Conservation (phyloP, 2,329 filamentous ascomycete genomes). For the Cordyceps javanica region DNA sequence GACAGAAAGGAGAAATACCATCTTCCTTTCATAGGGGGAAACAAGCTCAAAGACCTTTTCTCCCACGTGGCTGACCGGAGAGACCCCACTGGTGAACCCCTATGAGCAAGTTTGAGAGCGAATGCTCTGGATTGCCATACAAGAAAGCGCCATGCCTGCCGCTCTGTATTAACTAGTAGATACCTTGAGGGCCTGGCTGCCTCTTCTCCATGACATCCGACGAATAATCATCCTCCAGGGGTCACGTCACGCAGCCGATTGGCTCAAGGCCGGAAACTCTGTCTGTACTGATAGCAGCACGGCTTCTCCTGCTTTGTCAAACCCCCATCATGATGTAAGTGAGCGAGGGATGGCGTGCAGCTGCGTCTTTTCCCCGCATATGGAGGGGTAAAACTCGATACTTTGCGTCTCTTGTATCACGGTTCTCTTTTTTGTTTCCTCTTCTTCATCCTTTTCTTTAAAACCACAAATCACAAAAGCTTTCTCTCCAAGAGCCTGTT, state of each 20-base stretch:
- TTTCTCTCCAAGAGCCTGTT: not conserved
- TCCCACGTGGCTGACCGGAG: not conserved
- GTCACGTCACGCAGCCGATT: not conserved
- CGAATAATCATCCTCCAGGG: not conserved
- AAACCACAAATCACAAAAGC: not conserved
- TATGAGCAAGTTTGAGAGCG: slow-evolving; percentile 31
- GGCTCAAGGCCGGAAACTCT: not conserved
- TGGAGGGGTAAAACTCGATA: not conserved
- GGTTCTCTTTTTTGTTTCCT: not conserved
- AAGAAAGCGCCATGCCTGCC: not conserved
- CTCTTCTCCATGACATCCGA: not conserved
- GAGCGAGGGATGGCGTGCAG: slow-evolving; percentile 6
- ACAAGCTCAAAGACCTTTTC: too few relatives aligned
- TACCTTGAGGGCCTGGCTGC: not conserved
- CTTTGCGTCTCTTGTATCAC: not conserved
- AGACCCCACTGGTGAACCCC: slow-evolving; percentile 6
- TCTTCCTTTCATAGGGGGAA: too few relatives aligned
- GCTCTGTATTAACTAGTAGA: not conserved
- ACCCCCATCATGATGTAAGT: not conserved
- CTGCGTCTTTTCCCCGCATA: not conserved
- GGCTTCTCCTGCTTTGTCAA: not conserved
- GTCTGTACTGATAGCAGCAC: not conserved
- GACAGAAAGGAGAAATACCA: too few relatives aligned
- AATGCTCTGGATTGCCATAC: slow-evolving; percentile 20
- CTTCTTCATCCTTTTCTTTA: not conserved